Base-by-base conservation (phyloP, 495 filamentous ascomycete species). In the Aspergillus nidulans region DNA sequence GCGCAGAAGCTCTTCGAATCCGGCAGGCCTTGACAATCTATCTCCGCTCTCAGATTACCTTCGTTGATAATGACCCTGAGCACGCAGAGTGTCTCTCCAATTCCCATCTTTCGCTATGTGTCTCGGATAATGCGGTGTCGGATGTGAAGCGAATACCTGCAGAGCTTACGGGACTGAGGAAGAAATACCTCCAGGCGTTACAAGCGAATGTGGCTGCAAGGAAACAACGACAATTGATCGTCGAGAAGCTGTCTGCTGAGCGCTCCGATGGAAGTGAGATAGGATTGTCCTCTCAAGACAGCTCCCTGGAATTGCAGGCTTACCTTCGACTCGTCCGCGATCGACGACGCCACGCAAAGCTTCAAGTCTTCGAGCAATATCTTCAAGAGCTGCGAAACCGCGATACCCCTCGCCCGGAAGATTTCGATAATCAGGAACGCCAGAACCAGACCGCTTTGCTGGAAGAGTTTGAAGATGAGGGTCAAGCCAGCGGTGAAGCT, bases 171-270 rank as follows among this genome's bases (percentile, higher is more conserved):
- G 74, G 72, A 12, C 57, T 75, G 42, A 57, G 73, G 55, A 77
- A 61, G 53, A 72, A 82, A 53, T 87, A 85, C 50, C 63, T 86
- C 40, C 69, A 83, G 38, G 82, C 82, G 3, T 63, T 85, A n/a
- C 71, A 72, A 52, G 81, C 76, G 36, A 85, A 85, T 57, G 64
- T 83, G 32, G 72, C 74, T 38, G 81, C 82, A 13, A 71, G 74
- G 34, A 71, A 74, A 15, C 77, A 79, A 36, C 76, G 79, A 45
- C 59, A 70, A 6, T 61, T 55, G 18, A 60, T 72, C 7, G 69
- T 66, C 25, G 66, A 70, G 51, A 58, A 60, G 50, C 57, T 64
- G 25, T 55, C 56, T 7, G n/a, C 55, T 4, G 15, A 4, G 18
- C 13, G 32, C 24, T 19, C 40, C 15, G 9, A 44, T 34, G 46